Base-by-base conservation (phyloP, 2,329 filamentous ascomycete genomes). In the Oidium heveae region DNA sequence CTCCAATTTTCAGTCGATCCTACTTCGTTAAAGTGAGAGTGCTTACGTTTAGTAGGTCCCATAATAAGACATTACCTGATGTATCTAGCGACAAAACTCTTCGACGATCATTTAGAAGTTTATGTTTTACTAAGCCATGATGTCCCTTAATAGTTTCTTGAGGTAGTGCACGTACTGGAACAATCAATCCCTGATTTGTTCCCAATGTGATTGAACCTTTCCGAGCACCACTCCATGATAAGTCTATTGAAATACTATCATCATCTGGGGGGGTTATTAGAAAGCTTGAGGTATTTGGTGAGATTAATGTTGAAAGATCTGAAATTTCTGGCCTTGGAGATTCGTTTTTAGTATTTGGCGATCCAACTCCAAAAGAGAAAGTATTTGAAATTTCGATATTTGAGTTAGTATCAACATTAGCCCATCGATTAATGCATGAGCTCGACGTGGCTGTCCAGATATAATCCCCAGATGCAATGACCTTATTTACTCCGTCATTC, bases 61-160 rank as follows among this genome's bases (percentile, higher is more conserved):
- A 98, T 59, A 98, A 70, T 50, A 95, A 71, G 2, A 96, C 88
- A 64, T 98, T 91, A 16, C 91, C 91, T 1, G 89, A 88, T 2
- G 91, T 95, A 66, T 98, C 91, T 54, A 94, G 71, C 0, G 91
- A 98, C 59, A 98, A 71, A 4, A 93, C 88, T 56, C 87, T 77
- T 63, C 85, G 82, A 60, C 89, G 77, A 65, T 98, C 89, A 66
- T 94, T 96, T 57, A 98, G 72, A 61, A 96, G 74, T 62, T 83
- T 81, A 66, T 95, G 85, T 67, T 96, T 98, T 57, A 96, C 86
- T 54, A 98, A 70, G 10, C 91, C 91, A 68, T 94, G 89, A 63
- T 95, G 88, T 1, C 91, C 91, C 67, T 95, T 87, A 51, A 98
- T 91, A 0, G 84, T 86, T 65, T 89, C 85, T 59, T 81, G 77